Evolutionary conservation across 1,284 basidiomycete genomes (phyloP).

Genomic region (Pseudozyma pruni): DNA sequence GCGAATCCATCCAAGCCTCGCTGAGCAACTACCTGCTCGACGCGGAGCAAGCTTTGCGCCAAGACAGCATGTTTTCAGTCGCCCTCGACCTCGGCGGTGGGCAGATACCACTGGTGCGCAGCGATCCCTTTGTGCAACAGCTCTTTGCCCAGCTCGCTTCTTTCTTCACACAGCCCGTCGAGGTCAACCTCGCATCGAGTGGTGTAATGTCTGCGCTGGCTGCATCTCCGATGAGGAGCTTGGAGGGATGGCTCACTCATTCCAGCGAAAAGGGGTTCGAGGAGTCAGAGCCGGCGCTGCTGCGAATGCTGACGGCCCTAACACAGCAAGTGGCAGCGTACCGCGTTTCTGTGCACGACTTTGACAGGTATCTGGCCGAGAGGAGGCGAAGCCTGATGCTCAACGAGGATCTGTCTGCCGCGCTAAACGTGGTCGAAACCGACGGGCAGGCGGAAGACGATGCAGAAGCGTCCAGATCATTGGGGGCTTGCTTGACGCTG

Average conservation of each 20-base stretch:
- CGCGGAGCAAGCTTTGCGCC: conserved; percentile 73
- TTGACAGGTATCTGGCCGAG: conserved; percentile 85
- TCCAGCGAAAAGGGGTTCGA: conserved; percentile 75
- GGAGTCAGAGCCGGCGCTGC: conserved; percentile 61
- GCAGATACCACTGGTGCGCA: conserved; percentile 74
- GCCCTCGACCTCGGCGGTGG: conserved; percentile 20
- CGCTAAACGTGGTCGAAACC: conserved; percentile 71
- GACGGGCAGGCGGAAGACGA: conserved; percentile 1
- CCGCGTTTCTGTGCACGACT: conserved; percentile 78
- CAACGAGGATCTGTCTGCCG: conserved; percentile 91
- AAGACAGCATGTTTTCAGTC: conserved; percentile 49
- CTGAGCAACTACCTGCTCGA: conserved; percentile 76
- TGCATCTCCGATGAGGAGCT: conserved; percentile 82
- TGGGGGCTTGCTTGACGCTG: conserved; percentile 20
- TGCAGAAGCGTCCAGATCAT: neutral
- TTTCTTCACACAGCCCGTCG: conserved; percentile 86
- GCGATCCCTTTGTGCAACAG: conserved; percentile 79
- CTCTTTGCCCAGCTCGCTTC: conserved; percentile 77
- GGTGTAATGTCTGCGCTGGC: conserved; percentile 82
- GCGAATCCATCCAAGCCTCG: conserved; percentile 28
- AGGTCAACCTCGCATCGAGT: conserved; percentile 87
- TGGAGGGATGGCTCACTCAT: conserved; percentile 82
- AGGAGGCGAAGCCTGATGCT: conserved; percentile 88
- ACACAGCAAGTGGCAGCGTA: conserved; percentile 76
- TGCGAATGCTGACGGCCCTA: conserved; percentile 46